These are phyloP conservation scores for Buxus sempervirens DNA, from an alignment of 164 flowering plant species.

Conservation along the genomic window DNA sequence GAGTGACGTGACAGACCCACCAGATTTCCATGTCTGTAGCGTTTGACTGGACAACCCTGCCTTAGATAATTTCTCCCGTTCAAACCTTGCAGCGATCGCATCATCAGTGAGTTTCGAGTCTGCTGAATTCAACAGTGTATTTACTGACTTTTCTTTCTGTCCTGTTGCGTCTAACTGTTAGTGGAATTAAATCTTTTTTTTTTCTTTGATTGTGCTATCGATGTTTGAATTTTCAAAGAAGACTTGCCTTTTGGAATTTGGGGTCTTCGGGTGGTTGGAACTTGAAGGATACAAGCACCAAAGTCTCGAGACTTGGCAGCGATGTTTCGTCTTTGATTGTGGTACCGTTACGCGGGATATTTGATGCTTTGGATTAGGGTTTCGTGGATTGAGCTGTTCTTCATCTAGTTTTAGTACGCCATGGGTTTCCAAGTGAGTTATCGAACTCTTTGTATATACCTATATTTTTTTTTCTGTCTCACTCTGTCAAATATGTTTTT, in stretches of 20 bases:
- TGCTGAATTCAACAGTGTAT: too few relatives aligned
- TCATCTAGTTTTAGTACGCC: neutral
- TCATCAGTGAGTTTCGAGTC: too few relatives aligned
- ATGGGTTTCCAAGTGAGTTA: constrained; percentile 12
- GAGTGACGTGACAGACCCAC: too few relatives aligned
- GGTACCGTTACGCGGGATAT: neutral
- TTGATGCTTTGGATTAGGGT: neutral
- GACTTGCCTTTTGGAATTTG: constrained; percentile 1
- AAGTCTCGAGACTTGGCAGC: neutral
- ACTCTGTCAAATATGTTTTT: constrained; percentile 3
- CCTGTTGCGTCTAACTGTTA: too few relatives aligned
- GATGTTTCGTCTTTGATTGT: constrained; percentile 5
- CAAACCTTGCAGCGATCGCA: too few relatives aligned
- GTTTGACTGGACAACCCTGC: too few relatives aligned
- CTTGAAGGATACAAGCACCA: neutral
- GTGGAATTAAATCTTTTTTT: too few relatives aligned
- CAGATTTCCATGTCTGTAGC: too few relatives aligned
- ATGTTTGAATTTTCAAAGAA: neutral
- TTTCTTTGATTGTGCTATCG: neutral
- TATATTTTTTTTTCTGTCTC: neutral
- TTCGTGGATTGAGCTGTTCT: neutral
- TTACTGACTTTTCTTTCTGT: too few relatives aligned
- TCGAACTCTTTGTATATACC: neutral
- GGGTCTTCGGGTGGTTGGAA: constrained; percentile 6
- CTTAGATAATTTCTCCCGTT: too few relatives aligned